Evolutionary conservation across 352 stramenopile species (phyloP).

Genomic region (Globisporangium lucens): DNA sequence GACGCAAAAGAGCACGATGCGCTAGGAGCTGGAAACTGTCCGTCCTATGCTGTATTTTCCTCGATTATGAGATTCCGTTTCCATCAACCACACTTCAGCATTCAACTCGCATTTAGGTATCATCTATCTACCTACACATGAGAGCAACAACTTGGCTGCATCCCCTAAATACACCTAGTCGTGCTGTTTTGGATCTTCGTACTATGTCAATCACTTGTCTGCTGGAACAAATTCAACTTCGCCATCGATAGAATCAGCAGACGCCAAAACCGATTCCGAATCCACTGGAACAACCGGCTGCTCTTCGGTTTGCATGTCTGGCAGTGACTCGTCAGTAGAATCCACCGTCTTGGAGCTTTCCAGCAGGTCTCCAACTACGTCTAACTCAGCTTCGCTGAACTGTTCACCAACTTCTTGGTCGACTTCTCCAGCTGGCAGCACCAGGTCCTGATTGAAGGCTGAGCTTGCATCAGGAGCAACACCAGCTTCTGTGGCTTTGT

Average conservation of each 20-base stretch:
- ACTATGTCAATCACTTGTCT: background rate
- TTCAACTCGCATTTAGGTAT: background rate
- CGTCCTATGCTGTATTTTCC: background rate
- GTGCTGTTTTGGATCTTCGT: background rate
- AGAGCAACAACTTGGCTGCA: background rate
- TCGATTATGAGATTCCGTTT: background rate
- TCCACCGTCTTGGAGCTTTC: background rate
- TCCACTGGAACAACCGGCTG: background rate
- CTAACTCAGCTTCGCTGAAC: background rate
- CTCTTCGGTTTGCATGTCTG: background rate
- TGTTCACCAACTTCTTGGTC: background rate
- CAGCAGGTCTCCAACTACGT: background rate
- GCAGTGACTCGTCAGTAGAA: background rate
- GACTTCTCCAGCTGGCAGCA: background rate
- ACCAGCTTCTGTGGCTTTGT: background rate
- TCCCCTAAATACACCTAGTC: background rate
- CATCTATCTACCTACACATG: conserved; percentile 4
- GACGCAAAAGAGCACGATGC: background rate
- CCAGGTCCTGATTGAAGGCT: too few species aligned
- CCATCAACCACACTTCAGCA: background rate
- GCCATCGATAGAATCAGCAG: background rate
- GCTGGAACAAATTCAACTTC: background rate
- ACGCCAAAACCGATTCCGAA: background rate
- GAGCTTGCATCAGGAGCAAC: background rate
- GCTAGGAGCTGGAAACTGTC: background rate